Evolutionary conservation across 768 basidiomycete genomes (phyloP).

Genomic region (Pleurotus salmoneostramineus): DNA sequence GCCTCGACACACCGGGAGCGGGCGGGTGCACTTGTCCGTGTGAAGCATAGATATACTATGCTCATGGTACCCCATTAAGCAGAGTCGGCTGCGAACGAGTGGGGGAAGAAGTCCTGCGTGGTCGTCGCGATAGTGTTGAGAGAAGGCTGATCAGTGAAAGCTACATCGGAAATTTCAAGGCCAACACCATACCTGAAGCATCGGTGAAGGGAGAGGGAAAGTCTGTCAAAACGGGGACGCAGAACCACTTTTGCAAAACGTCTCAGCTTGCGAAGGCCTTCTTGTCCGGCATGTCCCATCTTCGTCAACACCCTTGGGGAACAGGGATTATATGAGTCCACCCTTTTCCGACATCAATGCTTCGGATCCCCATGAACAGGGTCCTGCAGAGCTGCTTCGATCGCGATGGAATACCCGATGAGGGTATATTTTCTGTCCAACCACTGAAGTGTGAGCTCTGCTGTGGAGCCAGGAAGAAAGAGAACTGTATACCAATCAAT

Average conservation of each 20-base stretch:
- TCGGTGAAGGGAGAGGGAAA: background rate
- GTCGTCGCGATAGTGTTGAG: background rate
- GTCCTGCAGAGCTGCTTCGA: background rate
- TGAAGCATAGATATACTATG: background rate
- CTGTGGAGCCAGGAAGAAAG: constrained; percentile 1
- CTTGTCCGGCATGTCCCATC: background rate
- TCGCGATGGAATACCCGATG: background rate
- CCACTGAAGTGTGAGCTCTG: too few species aligned
- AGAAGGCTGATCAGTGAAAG: background rate
- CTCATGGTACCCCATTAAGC: background rate
- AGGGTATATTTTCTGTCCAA: background rate
- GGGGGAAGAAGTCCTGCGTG: too few species aligned
- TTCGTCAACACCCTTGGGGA: background rate
- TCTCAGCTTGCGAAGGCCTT: background rate
- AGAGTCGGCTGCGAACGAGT: too few species aligned
- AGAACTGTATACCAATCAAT: background rate
- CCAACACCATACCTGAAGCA: too few species aligned
- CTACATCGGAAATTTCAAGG: background rate
- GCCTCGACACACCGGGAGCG: background rate
- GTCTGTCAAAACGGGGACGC: constrained; percentile 1
- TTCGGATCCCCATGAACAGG: background rate
- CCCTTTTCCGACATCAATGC: background rate
- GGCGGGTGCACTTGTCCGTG: background rate
- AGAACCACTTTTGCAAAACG: background rate
- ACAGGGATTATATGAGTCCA: background rate